A percentile compares a stretch with the other conserved stretches of the same genome.
These are phyloP conservation scores for Pleurotus salmoneostramineus DNA, from an alignment of 768 basidiomycete genomes.

Conservation along the genomic window DNA sequence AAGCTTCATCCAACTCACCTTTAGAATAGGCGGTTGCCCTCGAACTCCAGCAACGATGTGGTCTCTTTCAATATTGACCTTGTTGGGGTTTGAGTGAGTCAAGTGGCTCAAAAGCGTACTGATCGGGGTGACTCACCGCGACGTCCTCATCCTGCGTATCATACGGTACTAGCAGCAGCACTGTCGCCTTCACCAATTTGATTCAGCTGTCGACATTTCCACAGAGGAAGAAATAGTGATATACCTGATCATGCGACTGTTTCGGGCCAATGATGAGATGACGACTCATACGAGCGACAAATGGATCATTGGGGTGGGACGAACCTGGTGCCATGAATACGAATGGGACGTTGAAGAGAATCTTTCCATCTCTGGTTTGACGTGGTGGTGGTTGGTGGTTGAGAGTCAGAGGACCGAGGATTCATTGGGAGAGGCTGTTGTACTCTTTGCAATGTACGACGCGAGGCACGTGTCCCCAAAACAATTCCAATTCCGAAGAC, in stretches of 20 bases:
- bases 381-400: background rate
- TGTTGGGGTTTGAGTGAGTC: background rate
- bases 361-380: conserved; percentile 28
- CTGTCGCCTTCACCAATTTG: conserved; percentile 57
- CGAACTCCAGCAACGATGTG: conserved; percentile 71
- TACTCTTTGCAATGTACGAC: background rate
- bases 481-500: background rate
- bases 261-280: conserved; percentile 14
- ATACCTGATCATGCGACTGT: conserved; percentile 86
- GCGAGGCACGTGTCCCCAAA: conserved; percentile 8
- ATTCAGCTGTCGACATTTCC: conserved; percentile 10
- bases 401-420: conserved; percentile 9
- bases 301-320: conserved; percentile 16
- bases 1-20: conserved; percentile 39
- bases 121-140: conserved; percentile 37
- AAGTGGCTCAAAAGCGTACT: background rate
- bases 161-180: conserved; percentile 70
- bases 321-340: conserved; percentile 88
- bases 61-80: conserved; percentile 74
- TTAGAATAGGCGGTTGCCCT: conserved; percentile 66
- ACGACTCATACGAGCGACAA: conserved; percentile 7
- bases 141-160: conserved; percentile 71
- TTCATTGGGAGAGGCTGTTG: background rate
- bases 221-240: conserved; percentile 4
- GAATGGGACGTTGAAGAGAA: conserved; percentile 38